Evolutionary conservation across 2,329 filamentous ascomycete genomes (phyloP), one percentile per base, ranked within the genome.

Genomic region (Penicillium thymicola): DNA sequence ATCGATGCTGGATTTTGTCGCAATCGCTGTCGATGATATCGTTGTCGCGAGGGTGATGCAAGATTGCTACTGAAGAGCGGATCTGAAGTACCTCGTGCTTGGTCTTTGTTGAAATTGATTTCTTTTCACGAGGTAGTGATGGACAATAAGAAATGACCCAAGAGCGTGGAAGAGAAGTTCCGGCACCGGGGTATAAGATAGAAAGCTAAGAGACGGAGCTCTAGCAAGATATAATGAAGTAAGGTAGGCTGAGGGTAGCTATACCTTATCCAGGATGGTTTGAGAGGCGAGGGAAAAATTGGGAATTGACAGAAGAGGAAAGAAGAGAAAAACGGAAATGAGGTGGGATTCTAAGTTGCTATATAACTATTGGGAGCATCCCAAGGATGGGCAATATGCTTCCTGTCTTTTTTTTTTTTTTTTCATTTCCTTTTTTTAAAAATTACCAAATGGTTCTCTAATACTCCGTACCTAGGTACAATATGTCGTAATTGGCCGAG

Each of bases 31-130:
- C 10, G 43, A 45, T 48, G 40, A 30, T 5, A 23, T 48, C 5
- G 30, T 21, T 42, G 16, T 18, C 13, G 28, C 28, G 18, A 34
- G 44, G 52, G 46, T 18, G 18, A 8, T 41, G 50, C 43, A 43
- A 54, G 51, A 40, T 49, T 58, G 58, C 52, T 64, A 61, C 55
- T 62, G 47, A 32, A 59, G 38, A 55, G 59, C 46, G 50, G 51
- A 58, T 51, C 37, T 42, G 60, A 30, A 47, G 41, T 55, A 52
- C 14, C 45, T 52, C 53, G 55, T 41, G 41, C 21, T 27, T 38
- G 49, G 14, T 30, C 44, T 32, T 32, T 32, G 32, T 37, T 54
- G 45, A 47, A 60, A 50, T 49, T 56, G 51, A 52, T 54, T 42
- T 50, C 52, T 63, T 45, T 43, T 58, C 27, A 58, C 44, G 25